phyloP scores from a whole-genome alignment of 208 protist genomes.

The Acanthamoeba healyi region DNA sequence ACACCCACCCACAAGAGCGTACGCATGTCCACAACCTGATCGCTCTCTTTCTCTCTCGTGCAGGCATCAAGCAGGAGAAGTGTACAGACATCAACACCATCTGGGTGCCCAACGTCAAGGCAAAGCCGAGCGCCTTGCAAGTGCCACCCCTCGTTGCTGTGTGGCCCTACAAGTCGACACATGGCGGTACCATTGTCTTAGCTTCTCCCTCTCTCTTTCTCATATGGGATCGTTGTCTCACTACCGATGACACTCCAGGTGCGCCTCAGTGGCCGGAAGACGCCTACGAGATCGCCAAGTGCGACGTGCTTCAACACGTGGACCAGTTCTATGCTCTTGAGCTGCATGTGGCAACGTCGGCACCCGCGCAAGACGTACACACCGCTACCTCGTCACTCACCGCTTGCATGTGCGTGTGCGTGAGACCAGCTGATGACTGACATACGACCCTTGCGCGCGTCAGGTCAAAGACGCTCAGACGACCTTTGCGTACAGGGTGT shows the following conservation, averaged over 20 bases:
- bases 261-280: background rate
- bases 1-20: too few relatives aligned
- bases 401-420: too few relatives aligned
- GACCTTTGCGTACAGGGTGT: background rate
- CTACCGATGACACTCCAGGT: background rate
- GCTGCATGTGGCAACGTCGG: background rate
- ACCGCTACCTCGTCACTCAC: too few relatives aligned
- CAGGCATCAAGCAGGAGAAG: slow-evolving; percentile 8
- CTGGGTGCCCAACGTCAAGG: slow-evolving; percentile 3
- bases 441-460: too few relatives aligned
- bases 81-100: slow-evolving; percentile 16
- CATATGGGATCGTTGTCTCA: background rate
- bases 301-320: background rate
- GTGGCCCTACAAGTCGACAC: background rate
- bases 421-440: too few relatives aligned
- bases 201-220: background rate
- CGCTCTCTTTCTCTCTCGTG: background rate
- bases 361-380: background rate
- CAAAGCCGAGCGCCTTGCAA: slow-evolving; percentile 16
- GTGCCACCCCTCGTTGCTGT: background rate
- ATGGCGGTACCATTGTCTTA: background rate
- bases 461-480: background rate
- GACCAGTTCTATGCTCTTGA: background rate
- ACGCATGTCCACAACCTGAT: too few relatives aligned
- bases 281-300: slow-evolving; percentile 34